phyloP scores from a whole-genome alignment of 192 early-diverging fungal genomes.

The Coemansia sp. region DNA sequence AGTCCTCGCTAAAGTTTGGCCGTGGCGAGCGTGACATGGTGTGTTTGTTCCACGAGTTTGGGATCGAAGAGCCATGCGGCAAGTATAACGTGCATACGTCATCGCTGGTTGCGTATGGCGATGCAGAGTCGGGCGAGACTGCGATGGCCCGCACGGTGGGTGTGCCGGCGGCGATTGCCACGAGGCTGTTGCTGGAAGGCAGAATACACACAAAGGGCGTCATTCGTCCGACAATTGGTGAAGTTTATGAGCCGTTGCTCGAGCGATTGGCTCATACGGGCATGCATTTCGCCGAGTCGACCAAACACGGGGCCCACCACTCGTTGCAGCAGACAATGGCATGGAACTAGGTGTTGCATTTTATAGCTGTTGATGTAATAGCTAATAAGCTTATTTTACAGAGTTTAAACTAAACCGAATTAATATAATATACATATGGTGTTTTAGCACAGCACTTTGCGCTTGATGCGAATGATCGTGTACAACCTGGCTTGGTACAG shows the following conservation, averaged over 20 bases:
- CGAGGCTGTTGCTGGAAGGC: slow-evolving; percentile 65
- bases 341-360: slow-evolving; percentile 17
- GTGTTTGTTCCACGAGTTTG: slow-evolving; percentile 94
- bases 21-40: slow-evolving; percentile 89
- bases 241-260: slow-evolving; percentile 73
- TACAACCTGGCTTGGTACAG: neutral
- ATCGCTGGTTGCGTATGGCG: slow-evolving; percentile 68
- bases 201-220: slow-evolving; percentile 59
- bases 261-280: slow-evolving; percentile 64
- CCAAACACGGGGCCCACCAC: slow-evolving; percentile 28
- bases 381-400: too few species aligned
- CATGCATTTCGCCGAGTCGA: slow-evolving; percentile 61
- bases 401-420: too few species aligned
- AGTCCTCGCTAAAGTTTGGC: slow-evolving; percentile 73
- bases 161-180: slow-evolving; percentile 74
- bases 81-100: slow-evolving; percentile 62
- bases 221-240: slow-evolving; percentile 63
- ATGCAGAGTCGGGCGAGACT: slow-evolving; percentile 57
- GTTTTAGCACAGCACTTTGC: neutral
- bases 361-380: too few species aligned
- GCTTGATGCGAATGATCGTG: slow-evolving; percentile 8
- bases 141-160: slow-evolving; percentile 86
- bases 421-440: too few species aligned
- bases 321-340: slow-evolving; percentile 45
- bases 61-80: slow-evolving; percentile 68